Percentiles rank a stretch among this genome's conserved stretches.
phyloP scores from a whole-genome alignment of 305 asterid species.

The Caryopteris hybrid region DNA sequence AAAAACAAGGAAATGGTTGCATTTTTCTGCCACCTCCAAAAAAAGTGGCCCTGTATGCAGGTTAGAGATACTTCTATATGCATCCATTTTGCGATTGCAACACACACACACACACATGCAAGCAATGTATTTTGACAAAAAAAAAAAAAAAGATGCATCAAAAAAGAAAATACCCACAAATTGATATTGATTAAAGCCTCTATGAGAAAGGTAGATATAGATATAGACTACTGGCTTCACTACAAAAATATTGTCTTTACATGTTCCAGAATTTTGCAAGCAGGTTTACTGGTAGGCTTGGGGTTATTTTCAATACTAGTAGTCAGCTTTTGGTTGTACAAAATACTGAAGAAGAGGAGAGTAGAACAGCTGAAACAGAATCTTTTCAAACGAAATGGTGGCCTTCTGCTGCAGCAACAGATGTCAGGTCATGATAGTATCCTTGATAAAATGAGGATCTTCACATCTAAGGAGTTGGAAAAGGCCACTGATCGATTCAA shows the following conservation, averaged over 20 bases:
- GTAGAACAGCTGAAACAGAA: slow-evolving; percentile 11
- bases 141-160: no score
- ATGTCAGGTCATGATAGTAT: slow-evolving; percentile 22
- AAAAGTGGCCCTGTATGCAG: slow-evolving; percentile 14
- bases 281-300: slow-evolving; percentile 26
- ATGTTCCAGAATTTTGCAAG: not conserved
- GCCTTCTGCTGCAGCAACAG: slow-evolving; percentile 37
- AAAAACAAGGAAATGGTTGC: slow-evolving; percentile 24
- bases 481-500: slow-evolving; percentile 38
- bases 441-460: slow-evolving; percentile 30
- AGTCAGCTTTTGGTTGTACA: slow-evolving; percentile 17
- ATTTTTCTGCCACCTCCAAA: not conserved
- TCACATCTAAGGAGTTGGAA: slow-evolving; percentile 30
- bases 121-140: not conserved
- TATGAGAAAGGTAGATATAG: not conserved
- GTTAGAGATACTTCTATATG: slow-evolving; percentile 4
- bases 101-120: not conserved
- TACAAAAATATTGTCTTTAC: not conserved
- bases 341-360: slow-evolving; percentile 24
- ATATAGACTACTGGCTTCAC: not conserved
- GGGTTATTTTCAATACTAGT: slow-evolving; percentile 15
- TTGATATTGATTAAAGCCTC: no score
- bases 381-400: slow-evolving; percentile 36
- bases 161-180: no score
- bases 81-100: not conserved